Base-by-base conservation (phyloP, 2,329 filamentous ascomycete genomes). In the Passalora sequoiae region DNA sequence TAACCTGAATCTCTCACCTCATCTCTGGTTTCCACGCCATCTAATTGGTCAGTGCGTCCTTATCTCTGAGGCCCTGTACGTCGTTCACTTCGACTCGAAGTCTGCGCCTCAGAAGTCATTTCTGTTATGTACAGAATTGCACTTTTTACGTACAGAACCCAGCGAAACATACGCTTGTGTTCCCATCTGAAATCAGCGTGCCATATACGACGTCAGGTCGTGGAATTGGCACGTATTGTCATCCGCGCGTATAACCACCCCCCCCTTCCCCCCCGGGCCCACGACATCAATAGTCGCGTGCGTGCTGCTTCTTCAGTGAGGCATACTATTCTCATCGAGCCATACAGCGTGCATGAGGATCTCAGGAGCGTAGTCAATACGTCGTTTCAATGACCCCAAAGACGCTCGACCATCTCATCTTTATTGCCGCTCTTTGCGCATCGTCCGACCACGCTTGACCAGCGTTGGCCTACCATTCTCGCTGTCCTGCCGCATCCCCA, bases 331-430 rank as follows among this genome's bases (percentile, higher is more conserved):
- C 38, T 38, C 28, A 20, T 21, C 13, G 38, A 35, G 24, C 29
- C 31, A 32, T 33, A 5, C 17, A 25, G n/a, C 28, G n/a, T 36
- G 35, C 15, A 38, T 44, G 39, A 28, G n/a, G 15, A 37, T 40
- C 33, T 19, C 25, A 24, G 19, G 37, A 21, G 28, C 36, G n/a
- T 38, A 19, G 19, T 20, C 24, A 20, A 16, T 44, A 22, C 33
- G 35, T 46, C 43, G 43, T 31, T 37, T 44, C 53, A 63, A 65
- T 65, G 62, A 64, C 61, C 55, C 51, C 61, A 30, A 60, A 51
- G 48, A 60, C 61, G 20, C 57, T 59, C 43, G 46, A 60, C 43
- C 47, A 61, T 47, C 60, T 64, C 47, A 53, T 64, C 42, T 56
- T 65, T 43, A 53, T 64, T 38, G 49, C 56, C 39, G 56, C 59